Evolutionary conservation across 2,329 filamentous ascomycete genomes (phyloP).

Genomic region (Dryadomyces quercus-mongolicae): DNA sequence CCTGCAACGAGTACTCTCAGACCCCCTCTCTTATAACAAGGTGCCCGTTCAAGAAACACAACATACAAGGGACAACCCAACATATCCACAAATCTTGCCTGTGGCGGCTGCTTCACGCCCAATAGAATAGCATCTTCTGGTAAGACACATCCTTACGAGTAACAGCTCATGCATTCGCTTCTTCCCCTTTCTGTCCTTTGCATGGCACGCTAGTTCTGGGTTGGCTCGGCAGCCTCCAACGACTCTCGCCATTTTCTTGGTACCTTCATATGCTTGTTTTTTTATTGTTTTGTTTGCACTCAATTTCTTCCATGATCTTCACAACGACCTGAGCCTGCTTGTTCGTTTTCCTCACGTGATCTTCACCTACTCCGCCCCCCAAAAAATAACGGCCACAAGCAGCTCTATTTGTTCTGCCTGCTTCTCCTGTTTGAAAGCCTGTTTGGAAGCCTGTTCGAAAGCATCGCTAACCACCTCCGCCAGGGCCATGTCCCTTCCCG

Average conservation of each 20-base stretch:
- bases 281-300: neutral
- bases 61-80: neutral
- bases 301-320: neutral
- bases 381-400: neutral
- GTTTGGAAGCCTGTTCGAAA: too few relatives aligned
- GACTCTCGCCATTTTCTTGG: neutral
- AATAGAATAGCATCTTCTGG: neutral
- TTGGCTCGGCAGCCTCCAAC: neutral
- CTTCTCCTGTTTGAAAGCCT: neutral
- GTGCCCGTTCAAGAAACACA: too few relatives aligned
- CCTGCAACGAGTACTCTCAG: too few relatives aligned
- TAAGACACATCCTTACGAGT: neutral
- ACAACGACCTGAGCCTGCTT: neutral
- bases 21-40: too few relatives aligned
- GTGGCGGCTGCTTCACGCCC: neutral
- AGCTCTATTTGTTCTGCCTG: neutral
- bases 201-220: neutral
- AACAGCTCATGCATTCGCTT: neutral
- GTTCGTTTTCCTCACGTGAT: neutral
- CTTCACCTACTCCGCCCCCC: too few relatives aligned
- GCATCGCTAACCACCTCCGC: neutral
- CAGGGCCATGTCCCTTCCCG: slow-evolving; percentile 48
- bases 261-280: neutral
- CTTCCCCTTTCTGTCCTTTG: neutral
- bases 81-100: slow-evolving; percentile 3